Evolutionary conservation across 768 basidiomycete genomes (phyloP).

Genomic region (Piloderma croceum): DNA sequence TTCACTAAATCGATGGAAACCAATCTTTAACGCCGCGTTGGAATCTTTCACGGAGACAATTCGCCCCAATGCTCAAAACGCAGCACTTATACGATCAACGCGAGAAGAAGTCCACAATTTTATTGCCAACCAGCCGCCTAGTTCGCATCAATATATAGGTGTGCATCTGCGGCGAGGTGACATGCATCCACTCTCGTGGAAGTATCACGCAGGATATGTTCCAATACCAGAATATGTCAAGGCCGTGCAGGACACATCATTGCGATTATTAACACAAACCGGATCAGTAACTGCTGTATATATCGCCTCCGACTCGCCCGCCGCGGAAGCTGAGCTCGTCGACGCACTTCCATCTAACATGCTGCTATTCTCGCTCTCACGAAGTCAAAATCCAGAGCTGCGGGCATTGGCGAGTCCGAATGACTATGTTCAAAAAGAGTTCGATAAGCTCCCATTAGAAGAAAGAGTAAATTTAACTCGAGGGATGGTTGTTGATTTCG

Average conservation of each 20-base stretch:
- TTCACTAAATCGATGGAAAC: slow-evolving; percentile 49
- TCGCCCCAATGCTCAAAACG: slow-evolving; percentile 42
- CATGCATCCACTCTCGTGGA: slow-evolving; percentile 39
- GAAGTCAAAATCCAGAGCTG: slow-evolving; percentile 38
- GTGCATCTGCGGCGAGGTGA: slow-evolving; percentile 65
- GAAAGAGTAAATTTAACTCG: slow-evolving; percentile 46
- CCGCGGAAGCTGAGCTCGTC: slow-evolving; percentile 37
- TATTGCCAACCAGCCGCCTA: slow-evolving; percentile 8
- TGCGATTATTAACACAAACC: slow-evolving; percentile 19
- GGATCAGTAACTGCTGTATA: slow-evolving; percentile 34
- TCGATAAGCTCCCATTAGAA: slow-evolving; percentile 33
- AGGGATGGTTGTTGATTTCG: slow-evolving; percentile 67
- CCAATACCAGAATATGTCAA: slow-evolving; percentile 45
- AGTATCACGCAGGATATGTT: slow-evolving; percentile 39
- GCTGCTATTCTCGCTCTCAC: slow-evolving; percentile 41
- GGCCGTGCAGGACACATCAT: slow-evolving; percentile 35
- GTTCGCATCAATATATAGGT: too few species aligned
- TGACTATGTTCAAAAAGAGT: slow-evolving; percentile 53
- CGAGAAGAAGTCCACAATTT: slow-evolving; percentile 37
- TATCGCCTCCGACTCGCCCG: slow-evolving; percentile 57
- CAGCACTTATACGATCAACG: slow-evolving; percentile 43
- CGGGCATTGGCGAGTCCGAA: slow-evolving; percentile 42
- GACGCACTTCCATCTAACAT: slow-evolving; percentile 30
- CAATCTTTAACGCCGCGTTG: slow-evolving; percentile 43
- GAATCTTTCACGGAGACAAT: slow-evolving; percentile 49